Conservation (phyloP, 169 alveolate species). For the Ichthyophthirius multifiliis region DNA sequence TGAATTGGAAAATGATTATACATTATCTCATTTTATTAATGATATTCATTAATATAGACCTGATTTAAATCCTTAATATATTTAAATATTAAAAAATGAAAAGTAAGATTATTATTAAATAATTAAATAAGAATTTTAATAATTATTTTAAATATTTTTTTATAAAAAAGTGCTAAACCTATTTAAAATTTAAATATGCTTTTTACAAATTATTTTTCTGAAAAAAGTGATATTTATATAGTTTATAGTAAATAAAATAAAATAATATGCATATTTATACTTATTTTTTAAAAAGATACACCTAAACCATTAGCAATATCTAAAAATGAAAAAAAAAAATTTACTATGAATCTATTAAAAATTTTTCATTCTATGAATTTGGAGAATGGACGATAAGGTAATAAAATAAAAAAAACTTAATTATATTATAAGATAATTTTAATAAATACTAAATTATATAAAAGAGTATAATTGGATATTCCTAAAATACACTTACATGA, state of each 20-base stretch:
- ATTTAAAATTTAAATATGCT: neutral
- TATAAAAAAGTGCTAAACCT: neutral
- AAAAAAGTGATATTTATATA: neutral
- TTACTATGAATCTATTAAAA: slow-evolving; percentile 1
- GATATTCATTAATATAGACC: too few species aligned
- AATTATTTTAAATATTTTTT: too few species aligned
- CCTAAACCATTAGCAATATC: neutral
- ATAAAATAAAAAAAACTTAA: neutral
- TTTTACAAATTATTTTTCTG: neutral
- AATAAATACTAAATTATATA: neutral
- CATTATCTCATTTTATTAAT: too few species aligned
- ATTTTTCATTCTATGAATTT: neutral
- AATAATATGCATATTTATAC: neutral
- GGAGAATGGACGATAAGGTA: slow-evolving; percentile 2
- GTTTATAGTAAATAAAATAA: neutral
- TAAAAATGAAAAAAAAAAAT: neutral
- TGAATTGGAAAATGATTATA: too few species aligned
- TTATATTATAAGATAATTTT: neutral
- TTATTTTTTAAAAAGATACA: neutral
- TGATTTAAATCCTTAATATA: too few species aligned
- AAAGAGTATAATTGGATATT: neutral
- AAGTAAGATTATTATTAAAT: too few species aligned
- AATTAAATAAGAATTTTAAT: too few species aligned
- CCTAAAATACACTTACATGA: neutral
- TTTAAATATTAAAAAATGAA: too few species aligned